Percentiles rank a stretch among this genome's conserved stretches.
Conservation (phyloP, 2,329 filamentous ascomycete species). For the Alternaria sp. region DNA sequence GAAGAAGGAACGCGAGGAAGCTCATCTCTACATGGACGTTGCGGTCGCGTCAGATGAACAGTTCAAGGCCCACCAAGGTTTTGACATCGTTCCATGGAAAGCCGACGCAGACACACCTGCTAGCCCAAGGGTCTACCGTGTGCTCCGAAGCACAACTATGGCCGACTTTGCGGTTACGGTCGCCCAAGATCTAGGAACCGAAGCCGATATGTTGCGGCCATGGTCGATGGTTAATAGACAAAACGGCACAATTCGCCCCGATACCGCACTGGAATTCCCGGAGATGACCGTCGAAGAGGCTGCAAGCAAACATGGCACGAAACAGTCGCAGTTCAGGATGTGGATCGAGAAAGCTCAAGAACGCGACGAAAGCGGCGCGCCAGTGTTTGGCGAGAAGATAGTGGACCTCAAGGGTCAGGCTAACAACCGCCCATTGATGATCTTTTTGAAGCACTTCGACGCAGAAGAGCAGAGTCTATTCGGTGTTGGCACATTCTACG, state of each 20-base stretch:
- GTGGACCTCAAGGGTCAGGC: conserved; percentile 62
- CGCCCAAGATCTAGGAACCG: conserved; percentile 71
- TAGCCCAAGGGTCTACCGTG: conserved; percentile 73
- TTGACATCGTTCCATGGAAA: conserved; percentile 71
- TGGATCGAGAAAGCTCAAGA: conserved; percentile 81
- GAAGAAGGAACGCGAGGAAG: conserved; percentile 89
- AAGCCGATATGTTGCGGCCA: conserved; percentile 75
- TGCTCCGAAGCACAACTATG: conserved; percentile 77
- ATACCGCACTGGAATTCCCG: conserved; percentile 80
- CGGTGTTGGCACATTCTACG: conserved; percentile 84
- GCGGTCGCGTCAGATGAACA: conserved; percentile 82
- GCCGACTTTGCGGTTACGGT: conserved; percentile 75
- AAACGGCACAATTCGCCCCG: conserved; percentile 93
- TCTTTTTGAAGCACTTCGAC: conserved; percentile 95
- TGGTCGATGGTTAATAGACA: conserved; percentile 99
- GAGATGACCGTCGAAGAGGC: conserved; percentile 73
- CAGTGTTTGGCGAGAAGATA: conserved; percentile 72
- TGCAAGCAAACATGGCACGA: conserved; percentile 71
- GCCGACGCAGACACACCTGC: conserved; percentile 66
- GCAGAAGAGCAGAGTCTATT: conserved; percentile 73
- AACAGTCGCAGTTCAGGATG: conserved; percentile 72
- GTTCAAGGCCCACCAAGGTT: conserved; percentile 81
- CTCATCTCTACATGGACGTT: conserved; percentile 87
- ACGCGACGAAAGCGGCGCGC: conserved; percentile 71
- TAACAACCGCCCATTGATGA: conserved; percentile 67